Conservation (phyloP, 371 early-diverging fungal genomes). For the Coemansia sp. region DNA sequence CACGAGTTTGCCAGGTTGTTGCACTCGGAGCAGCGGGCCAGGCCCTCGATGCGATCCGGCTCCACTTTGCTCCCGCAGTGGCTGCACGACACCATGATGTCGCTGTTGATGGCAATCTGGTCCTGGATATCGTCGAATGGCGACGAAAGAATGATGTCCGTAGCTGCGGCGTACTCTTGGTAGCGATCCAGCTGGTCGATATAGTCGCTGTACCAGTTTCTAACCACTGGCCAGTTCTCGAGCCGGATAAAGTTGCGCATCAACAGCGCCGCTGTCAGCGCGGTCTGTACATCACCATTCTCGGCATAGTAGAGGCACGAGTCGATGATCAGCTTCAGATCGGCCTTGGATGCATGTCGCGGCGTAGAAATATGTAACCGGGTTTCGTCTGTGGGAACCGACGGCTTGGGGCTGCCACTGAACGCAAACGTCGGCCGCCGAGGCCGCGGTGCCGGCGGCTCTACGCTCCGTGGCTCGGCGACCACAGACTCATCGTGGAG, state of each 20-base stretch:
- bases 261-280: slow-evolving; percentile 50
- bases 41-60: slow-evolving; percentile 15
- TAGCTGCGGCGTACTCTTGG: slow-evolving; percentile 33
- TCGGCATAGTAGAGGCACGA: slow-evolving; percentile 52
- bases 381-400: background rate
- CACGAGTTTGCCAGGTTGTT: slow-evolving; percentile 29
- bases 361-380: slow-evolving; percentile 6
- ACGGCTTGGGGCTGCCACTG: background rate
- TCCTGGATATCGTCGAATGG: slow-evolving; percentile 29
- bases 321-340: slow-evolving; percentile 37
- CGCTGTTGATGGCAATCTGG: slow-evolving; percentile 1
- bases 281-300: slow-evolving; percentile 49
- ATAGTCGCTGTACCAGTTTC: slow-evolving; percentile 47
- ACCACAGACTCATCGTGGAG: too few relatives aligned
- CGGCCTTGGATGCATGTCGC: slow-evolving; percentile 35
- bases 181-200: slow-evolving; percentile 41
- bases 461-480: background rate
- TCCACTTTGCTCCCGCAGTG: slow-evolving; percentile 23
- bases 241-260: slow-evolving; percentile 50
- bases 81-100: slow-evolving; percentile 19
- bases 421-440: slow-evolving; percentile 14
- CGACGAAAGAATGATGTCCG: slow-evolving; percentile 39
- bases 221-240: slow-evolving; percentile 26
- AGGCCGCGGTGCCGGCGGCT: background rate
- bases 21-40: slow-evolving; percentile 30